Evolutionary conservation across 2,329 filamentous ascomycete genomes (phyloP).

Genomic region (Leptographium lundbergii): DNA sequence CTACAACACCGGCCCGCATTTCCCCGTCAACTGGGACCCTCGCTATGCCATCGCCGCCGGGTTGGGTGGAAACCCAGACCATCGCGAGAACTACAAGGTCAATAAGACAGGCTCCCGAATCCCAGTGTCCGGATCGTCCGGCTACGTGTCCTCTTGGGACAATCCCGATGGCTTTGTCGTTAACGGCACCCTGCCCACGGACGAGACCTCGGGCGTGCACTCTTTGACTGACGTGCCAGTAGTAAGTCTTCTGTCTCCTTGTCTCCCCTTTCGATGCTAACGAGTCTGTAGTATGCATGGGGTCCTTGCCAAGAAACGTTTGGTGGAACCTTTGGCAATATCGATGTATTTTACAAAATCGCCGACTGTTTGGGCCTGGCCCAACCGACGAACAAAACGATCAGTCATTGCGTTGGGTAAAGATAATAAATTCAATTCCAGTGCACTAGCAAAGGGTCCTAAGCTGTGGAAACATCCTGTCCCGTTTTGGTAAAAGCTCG

Average conservation of each 20-base stretch:
- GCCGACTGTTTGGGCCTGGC: conserved; percentile 51
- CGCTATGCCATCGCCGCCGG: conserved; percentile 70
- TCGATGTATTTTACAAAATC: conserved; percentile 66
- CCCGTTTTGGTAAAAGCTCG: no score
- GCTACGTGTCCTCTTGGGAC: conserved; percentile 58
- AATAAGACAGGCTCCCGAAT: conserved; percentile 51
- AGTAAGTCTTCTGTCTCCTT: neutral
- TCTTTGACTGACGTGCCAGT: conserved; percentile 68
- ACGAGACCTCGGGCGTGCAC: conserved; percentile 57
- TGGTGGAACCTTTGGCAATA: conserved; percentile 57
- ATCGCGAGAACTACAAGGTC: conserved; percentile 63
- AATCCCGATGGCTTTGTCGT: conserved; percentile 25
- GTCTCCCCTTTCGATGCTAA: neutral
- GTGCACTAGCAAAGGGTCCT: no score
- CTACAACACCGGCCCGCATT: conserved; percentile 62
- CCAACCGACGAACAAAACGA: conserved; percentile 19
- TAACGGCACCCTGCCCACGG: conserved; percentile 60
- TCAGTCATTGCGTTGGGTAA: neutral
- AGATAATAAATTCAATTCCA: neutral
- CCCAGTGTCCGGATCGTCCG: conserved; percentile 34
- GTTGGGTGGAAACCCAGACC: conserved; percentile 59
- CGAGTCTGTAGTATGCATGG: conserved; percentile 40
- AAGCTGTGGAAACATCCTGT: no score
- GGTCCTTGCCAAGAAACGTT: conserved; percentile 72
- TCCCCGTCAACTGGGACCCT: conserved; percentile 76